Evolutionary conservation across 2,329 filamentous ascomycete species (phyloP), one percentile per base, ranked within the genome.

Genomic region (Colletotrichum nymphaeae): DNA sequence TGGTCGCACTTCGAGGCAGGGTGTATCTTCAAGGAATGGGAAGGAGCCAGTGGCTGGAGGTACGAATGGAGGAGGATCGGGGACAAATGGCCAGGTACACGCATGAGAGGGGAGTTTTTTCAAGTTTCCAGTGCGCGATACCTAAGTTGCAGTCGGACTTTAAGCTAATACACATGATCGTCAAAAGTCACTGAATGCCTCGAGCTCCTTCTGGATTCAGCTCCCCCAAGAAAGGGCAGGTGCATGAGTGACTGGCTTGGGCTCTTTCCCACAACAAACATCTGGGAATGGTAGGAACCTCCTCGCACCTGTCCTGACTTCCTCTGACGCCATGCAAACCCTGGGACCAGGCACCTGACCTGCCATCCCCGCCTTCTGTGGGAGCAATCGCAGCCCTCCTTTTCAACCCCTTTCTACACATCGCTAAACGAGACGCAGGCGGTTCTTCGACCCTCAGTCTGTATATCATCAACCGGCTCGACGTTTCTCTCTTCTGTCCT

Each of bases 1-100:
- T 14, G 67, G 71, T 26, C 64, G 71, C n/a, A 62, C 53, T 22
- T 71, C 67, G 24, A 70, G 71, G 32, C 71, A 73, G 14, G 67
- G 66, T 6, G 19, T 73, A 6, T 60, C 70, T 22, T 73, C 60
- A 22, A 73, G 67, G 46, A 46, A 64, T 14, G 70, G 70, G 26
- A 56, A 62, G 24, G 71, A 66, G 49, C 46, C 60, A 7, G 62
- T 32, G 22, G 6, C 28, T 3, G 62, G 67, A 30, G 52, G 52
- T 19, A 32, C 52, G 28, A 73, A 62, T n/a, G 67, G 67, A 14
- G 24, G 22, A 42, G 63, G 67, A 37, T 28, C 26, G 35, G 71
- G 67, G 11, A 70, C 60, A 11, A 73, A 70, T 22, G 70, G 67
- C 32, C 69, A 72, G 14, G 60, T 26, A 30, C 60, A 46, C 49